Evolutionary conservation across 1,139 yeast species (phyloP).

Genomic region (Blastobotrys indianensis): DNA sequence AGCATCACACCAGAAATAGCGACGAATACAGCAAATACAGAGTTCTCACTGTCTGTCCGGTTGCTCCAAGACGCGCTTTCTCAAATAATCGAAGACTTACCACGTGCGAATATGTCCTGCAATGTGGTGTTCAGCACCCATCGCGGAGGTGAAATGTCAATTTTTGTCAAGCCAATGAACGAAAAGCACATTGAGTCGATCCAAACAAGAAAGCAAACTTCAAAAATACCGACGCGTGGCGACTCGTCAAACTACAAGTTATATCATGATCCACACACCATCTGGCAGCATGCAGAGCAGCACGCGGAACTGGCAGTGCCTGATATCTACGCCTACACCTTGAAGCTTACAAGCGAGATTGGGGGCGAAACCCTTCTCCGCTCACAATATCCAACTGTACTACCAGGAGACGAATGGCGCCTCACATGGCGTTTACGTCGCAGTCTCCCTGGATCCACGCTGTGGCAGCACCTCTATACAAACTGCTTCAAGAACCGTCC

Average conservation of each 20-base stretch:
- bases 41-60: constrained; percentile 58
- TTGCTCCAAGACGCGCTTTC: constrained; percentile 53
- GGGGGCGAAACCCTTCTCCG: constrained; percentile 13
- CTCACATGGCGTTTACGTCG: constrained; percentile 11
- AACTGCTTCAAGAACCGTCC: constrained; percentile 15
- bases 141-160: constrained; percentile 23
- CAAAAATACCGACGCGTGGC: not conserved
- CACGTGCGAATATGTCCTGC: constrained; percentile 19
- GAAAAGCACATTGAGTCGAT: constrained; percentile 24
- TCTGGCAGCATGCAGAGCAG: constrained; percentile 19
- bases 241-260: constrained; percentile 9
- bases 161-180: constrained; percentile 32
- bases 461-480: constrained; percentile 9
- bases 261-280: constrained; percentile 19
- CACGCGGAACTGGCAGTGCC: constrained; percentile 17
- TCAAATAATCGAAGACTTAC: constrained; percentile 30
- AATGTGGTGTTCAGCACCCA: constrained; percentile 27
- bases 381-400: constrained; percentile 15
- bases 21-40: constrained; percentile 58
- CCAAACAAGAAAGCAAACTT: constrained; percentile 17
- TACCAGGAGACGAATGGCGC: constrained; percentile 16
- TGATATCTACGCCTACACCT: constrained; percentile 17
- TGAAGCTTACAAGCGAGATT: constrained; percentile 3
- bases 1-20: constrained; percentile 30
- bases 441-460: too few relatives aligned